Evolutionary conservation across 2,329 filamentous ascomycete species (phyloP), one percentile per base, ranked within the genome.

Genomic region (Fusarium denticulatum): DNA sequence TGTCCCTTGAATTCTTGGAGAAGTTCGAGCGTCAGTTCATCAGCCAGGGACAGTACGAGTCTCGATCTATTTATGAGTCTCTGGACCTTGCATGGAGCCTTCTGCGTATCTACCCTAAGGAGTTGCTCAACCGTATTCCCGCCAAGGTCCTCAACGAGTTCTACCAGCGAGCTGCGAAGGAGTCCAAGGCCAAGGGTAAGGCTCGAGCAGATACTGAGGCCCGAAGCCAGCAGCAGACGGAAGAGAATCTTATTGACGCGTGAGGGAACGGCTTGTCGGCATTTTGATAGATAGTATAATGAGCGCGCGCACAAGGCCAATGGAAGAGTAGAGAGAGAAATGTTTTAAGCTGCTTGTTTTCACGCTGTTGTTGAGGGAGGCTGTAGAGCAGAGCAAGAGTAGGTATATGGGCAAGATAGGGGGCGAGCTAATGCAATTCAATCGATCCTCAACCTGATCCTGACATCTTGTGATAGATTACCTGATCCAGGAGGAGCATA

Each of bases 11-110:
- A 84, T 99, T 99, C 88, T 86, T 99, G 78, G 96, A 98, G 81
- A 98, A 98, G 86, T 99, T 99, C 81, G 96, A 99, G 87, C 92
- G 93, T 73, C 94, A 93, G 66, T 99, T 98, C 85, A 97, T 99
- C 83, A 88, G 89, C 73, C 96, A 99, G 85, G 94, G 94, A 60
- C 87, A 95, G 24, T 99, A 99, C 85, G 96, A 99, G 85, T 92
- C 93, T 75, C 93, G 96, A 79, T 92, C 88, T 73, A 97, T 99
- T 81, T 95, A 90, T 84, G 96, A 99, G 84, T 97, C 94, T 50
- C 90, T 99, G 71, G 97, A 99, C 79, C 90, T 97, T 78, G 97
- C 96, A 46, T 99, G 96, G 96, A 96, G 94, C 81, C 86, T 99
- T 83, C 91, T 99, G 76, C 92, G 96, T 76, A 97, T 99, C 83